Conservation (phyloP, 192 early-diverging fungal species). For the Bifiguratus adelaidae region DNA sequence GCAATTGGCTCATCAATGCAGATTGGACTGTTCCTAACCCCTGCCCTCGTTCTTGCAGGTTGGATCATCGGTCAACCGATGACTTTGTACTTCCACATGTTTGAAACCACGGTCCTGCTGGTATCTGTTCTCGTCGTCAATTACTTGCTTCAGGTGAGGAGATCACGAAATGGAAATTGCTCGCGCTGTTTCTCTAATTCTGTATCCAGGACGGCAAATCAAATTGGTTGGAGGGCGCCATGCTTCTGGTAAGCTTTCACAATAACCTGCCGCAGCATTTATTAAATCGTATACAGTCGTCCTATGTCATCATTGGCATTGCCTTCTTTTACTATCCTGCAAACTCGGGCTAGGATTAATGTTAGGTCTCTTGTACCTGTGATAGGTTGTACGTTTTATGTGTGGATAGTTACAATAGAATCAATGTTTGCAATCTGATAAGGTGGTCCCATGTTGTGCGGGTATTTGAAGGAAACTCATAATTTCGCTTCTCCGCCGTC, state of each 20-base stretch:
- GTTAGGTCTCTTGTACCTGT: too few species aligned
- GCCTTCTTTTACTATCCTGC: slow-evolving; percentile 70
- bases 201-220: slow-evolving; percentile 66
- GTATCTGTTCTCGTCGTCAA: slow-evolving; percentile 69
- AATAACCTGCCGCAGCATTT: background rate
- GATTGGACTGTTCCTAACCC: slow-evolving; percentile 74
- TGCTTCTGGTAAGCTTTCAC: slow-evolving; percentile 47
- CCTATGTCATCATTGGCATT: slow-evolving; percentile 77
- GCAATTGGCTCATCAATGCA: slow-evolving; percentile 43
- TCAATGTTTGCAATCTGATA: too few species aligned
- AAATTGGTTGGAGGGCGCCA: slow-evolving; percentile 88
- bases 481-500: too few species aligned
- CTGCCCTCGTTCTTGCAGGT: slow-evolving; percentile 61
- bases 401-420: too few species aligned
- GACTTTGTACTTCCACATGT: slow-evolving; percentile 72
- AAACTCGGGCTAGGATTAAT: too few species aligned
- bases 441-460: too few species aligned
- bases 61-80: slow-evolving; percentile 77
- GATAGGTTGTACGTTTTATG: too few species aligned
- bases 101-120: slow-evolving; percentile 78
- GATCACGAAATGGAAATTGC: slow-evolving; percentile 1
- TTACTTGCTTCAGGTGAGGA: slow-evolving; percentile 45
- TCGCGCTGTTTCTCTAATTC: slow-evolving; percentile 29
- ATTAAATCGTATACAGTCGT: slow-evolving; percentile 12
- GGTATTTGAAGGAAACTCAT: too few species aligned